A percentile compares a stretch with the other conserved stretches of the same genome.
Conservation (phyloP, 176 grass and related monocot species). For the Chrysopogon serrulatus region DNA sequence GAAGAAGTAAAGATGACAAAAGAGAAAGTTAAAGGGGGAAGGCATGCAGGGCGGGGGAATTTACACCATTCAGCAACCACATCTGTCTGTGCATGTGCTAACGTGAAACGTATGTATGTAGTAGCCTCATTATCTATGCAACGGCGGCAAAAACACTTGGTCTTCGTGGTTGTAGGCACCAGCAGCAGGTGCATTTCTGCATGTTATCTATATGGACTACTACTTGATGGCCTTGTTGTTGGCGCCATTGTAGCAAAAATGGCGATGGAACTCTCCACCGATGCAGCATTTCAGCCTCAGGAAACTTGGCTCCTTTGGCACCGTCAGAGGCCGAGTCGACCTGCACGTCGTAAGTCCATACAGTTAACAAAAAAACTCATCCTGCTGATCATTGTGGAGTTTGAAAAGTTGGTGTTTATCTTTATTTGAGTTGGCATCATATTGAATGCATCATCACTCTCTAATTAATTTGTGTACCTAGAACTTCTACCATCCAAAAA, state of each 20-base stretch:
- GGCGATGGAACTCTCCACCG: slow-evolving; percentile 76
- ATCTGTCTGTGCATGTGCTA: background rate
- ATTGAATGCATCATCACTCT: background rate
- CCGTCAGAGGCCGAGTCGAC: slow-evolving; percentile 70
- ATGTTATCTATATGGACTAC: too few species aligned
- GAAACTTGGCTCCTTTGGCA: slow-evolving; percentile 83
- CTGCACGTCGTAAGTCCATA: slow-evolving; percentile 38
- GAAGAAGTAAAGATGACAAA: background rate
- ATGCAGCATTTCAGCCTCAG: slow-evolving; percentile 79
- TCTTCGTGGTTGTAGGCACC: background rate
- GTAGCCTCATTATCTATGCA: background rate
- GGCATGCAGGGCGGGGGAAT: background rate
- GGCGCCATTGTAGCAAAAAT: slow-evolving; percentile 57
- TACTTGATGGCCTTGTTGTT: slow-evolving; percentile 49
- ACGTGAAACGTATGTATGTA: background rate
- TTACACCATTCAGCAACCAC: slow-evolving; percentile 4
- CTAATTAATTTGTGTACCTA: background rate
- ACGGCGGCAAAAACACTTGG: slow-evolving; percentile 20
- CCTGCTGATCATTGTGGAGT: background rate
- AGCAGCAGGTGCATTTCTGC: background rate
- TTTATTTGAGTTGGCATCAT: background rate
- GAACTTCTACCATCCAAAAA: slow-evolving; percentile 14
- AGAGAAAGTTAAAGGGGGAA: background rate
- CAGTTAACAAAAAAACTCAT: background rate
- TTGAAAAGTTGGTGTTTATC: background rate